A percentile compares a stretch with the other conserved stretches of the same genome.
Conservation (phyloP, 306 rosid genomes). For the Arachis stenosperma region DNA sequence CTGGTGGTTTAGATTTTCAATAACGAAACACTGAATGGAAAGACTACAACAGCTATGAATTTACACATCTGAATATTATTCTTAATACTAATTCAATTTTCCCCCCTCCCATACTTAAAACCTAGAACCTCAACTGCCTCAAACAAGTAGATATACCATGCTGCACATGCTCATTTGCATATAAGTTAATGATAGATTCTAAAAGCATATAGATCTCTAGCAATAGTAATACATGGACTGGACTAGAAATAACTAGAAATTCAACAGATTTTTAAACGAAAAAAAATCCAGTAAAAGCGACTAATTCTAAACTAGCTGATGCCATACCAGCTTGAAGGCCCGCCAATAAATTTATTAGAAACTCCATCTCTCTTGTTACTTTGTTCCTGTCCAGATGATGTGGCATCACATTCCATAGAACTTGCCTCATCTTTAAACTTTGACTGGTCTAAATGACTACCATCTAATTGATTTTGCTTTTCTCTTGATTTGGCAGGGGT, state of each 20-base stretch:
- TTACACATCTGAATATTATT: neutral
- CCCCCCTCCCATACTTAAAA: neutral
- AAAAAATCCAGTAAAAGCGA: conserved; percentile 31
- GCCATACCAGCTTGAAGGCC: conserved; percentile 85
- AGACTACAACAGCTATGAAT: conserved; percentile 15
- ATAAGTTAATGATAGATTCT: neutral
- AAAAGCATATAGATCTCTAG: conserved; percentile 3
- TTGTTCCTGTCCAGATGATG: conserved; percentile 47
- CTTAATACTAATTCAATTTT: neutral
- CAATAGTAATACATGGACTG: conserved; percentile 21
- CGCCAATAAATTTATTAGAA: conserved; percentile 65
- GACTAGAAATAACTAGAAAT: conserved; percentile 25
- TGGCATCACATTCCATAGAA: conserved; percentile 45
- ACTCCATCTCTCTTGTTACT: conserved; percentile 47
- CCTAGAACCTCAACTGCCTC: neutral
- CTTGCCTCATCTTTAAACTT: conserved; percentile 46
- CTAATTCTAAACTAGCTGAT: conserved; percentile 27
- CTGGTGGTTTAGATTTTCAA: neutral
- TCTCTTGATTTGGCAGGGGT: conserved; percentile 36
- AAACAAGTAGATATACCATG: conserved; percentile 9
- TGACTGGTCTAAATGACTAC: conserved; percentile 38
- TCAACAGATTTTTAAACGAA: conserved; percentile 19
- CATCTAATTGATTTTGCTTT: conserved; percentile 43
- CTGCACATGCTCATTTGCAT: neutral
- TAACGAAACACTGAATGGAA: neutral